Evolutionary conservation across 1,284 basidiomycete species (phyloP).

Genomic region (Flammula alnicola): DNA sequence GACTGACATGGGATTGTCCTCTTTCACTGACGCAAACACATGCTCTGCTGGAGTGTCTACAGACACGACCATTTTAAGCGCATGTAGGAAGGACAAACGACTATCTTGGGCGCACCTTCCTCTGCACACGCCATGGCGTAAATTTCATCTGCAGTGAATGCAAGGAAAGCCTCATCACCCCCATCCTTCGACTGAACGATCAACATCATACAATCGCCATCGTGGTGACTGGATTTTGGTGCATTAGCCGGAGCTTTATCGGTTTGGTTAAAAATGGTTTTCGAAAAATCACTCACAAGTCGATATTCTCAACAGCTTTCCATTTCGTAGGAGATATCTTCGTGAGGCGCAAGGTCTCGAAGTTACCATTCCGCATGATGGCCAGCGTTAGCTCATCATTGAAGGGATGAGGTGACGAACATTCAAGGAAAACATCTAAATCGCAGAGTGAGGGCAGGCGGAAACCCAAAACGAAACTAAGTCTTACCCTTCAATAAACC

Average conservation of each 20-base stretch:
- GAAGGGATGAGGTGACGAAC: neutral
- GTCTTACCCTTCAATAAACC: neutral
- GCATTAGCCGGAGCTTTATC: too few species aligned
- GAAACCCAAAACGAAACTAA: neutral
- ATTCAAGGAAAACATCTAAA: constrained; percentile 7
- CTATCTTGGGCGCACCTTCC: neutral
- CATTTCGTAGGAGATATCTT: neutral
- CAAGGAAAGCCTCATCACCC: neutral
- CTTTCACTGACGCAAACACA: neutral
- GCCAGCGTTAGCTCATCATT: neutral
- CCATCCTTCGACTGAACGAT: neutral
- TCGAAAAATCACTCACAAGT: neutral
- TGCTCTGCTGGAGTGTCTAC: neutral
- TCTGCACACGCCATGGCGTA: neutral
- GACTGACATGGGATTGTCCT: neutral
- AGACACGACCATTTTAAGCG: too few species aligned
- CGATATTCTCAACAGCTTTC: neutral
- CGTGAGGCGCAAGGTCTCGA: neutral
- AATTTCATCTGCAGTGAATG: neutral
- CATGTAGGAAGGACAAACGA: neutral
- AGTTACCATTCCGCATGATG: neutral
- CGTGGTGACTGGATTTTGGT: too few species aligned
- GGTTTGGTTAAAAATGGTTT: neutral
- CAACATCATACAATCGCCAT: too few species aligned
- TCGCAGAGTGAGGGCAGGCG: neutral